Percentiles rank a stretch among this genome's conserved stretches.
Evolutionary conservation across 2,329 filamentous ascomycete genomes (phyloP).

Genomic region (Alternaria gaisen): DNA sequence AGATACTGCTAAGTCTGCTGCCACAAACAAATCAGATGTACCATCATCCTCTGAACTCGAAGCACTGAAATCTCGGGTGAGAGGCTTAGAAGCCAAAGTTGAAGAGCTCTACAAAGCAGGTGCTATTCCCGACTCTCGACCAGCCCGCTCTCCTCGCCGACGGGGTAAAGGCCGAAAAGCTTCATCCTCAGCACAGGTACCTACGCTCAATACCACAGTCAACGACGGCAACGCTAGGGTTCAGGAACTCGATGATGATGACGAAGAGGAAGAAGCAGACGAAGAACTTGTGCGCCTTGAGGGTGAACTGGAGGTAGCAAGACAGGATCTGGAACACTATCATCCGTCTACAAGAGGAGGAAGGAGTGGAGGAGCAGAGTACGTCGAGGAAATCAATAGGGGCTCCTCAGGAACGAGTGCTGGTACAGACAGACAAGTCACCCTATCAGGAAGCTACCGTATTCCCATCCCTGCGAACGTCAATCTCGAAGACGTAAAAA

Average conservation of each 20-base stretch:
- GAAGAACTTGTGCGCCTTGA: conserved; percentile 46
- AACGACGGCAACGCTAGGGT: conserved; percentile 20
- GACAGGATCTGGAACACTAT: conserved; percentile 42
- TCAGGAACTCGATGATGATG: conserved; percentile 23
- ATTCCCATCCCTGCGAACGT: conserved; percentile 48
- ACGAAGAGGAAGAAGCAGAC: conserved; percentile 40
- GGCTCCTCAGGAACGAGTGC: conserved; percentile 7
- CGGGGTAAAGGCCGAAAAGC: conserved; percentile 44
- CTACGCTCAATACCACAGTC: conserved; percentile 24
- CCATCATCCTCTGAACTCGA: conserved; percentile 41
- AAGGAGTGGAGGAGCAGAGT: conserved; percentile 22
- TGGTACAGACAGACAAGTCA: conserved; percentile 40
- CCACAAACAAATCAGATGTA: conserved; percentile 9
- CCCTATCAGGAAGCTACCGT: conserved; percentile 46
- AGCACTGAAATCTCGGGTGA: conserved; percentile 47
- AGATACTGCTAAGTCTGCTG: conserved; percentile 7
- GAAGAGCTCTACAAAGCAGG: conserved; percentile 44
- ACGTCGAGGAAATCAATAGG: conserved; percentile 44
- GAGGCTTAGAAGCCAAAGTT: conserved; percentile 49
- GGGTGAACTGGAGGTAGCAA: conserved; percentile 43
- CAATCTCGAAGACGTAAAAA: conserved; percentile 44
- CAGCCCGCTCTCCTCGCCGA: conserved; percentile 41
- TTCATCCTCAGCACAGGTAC: conserved; percentile 31
- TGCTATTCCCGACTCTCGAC: conserved; percentile 14
- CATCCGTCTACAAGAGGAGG: conserved; percentile 22